phyloP scores from a whole-genome alignment of 2,329 filamentous ascomycete genomes.

The Pseudogymnoascus sp. region DNA sequence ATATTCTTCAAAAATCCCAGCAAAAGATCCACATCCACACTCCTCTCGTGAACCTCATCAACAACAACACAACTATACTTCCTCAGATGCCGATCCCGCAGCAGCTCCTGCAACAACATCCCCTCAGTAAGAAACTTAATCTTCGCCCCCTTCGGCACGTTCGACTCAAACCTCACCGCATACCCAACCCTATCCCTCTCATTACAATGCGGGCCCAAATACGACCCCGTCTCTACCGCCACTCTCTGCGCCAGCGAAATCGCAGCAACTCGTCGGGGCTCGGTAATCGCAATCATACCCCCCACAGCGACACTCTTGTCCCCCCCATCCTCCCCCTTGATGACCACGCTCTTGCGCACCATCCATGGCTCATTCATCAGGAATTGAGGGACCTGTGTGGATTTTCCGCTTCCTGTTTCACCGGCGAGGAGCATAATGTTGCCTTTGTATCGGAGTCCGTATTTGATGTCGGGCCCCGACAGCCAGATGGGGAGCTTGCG shows the following conservation, averaged over 20 bases:
- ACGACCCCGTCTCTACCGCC: slow-evolving; percentile 70
- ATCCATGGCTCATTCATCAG: slow-evolving; percentile 77
- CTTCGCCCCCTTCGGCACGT: slow-evolving; percentile 69
- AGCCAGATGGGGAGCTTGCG: slow-evolving; percentile 28
- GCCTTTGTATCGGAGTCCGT: slow-evolving; percentile 21
- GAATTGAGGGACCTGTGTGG: slow-evolving; percentile 93
- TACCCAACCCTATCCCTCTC: slow-evolving; percentile 68
- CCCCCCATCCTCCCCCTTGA: slow-evolving; percentile 31
- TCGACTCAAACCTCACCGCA: slow-evolving; percentile 88
- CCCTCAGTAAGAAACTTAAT: slow-evolving; percentile 96
- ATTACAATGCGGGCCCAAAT: slow-evolving; percentile 49
- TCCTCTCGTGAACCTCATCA: slow-evolving; percentile 95
- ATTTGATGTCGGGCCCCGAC: slow-evolving; percentile 25
- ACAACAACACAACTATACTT: slow-evolving; percentile 88
- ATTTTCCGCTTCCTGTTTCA: slow-evolving; percentile 95
- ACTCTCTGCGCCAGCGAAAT: slow-evolving; percentile 86
- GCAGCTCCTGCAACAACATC: slow-evolving; percentile 89
- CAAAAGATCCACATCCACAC: slow-evolving; percentile 86
- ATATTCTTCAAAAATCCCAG: slow-evolving; percentile 83
- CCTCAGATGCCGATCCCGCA: slow-evolving; percentile 73
- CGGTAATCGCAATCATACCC: slow-evolving; percentile 85
- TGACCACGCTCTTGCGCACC: slow-evolving; percentile 47
- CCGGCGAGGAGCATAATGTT: slow-evolving; percentile 81
- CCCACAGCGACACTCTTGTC: slow-evolving; percentile 51
- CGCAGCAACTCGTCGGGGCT: slow-evolving; percentile 87